Conservation (phyloP, 2,329 filamentous ascomycete species). For the Apiospora pterosperma region DNA sequence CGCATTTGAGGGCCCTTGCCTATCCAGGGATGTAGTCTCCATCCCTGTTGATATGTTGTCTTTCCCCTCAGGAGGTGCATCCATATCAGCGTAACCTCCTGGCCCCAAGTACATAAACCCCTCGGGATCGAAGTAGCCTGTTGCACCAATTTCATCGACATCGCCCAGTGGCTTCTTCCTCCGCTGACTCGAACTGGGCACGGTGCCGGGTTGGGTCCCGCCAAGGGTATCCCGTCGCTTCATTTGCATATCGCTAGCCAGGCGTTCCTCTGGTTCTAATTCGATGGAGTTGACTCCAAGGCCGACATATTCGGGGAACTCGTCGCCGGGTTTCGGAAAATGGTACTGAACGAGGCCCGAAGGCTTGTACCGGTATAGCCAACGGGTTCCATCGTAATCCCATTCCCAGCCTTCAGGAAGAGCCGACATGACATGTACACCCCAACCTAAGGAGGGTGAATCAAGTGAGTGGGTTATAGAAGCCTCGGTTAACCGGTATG, state of each 20-base stretch:
- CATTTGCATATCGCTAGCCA: constrained; percentile 49
- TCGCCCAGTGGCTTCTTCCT: constrained; percentile 18
- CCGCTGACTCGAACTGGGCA: constrained; percentile 2
- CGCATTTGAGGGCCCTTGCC: constrained; percentile 5
- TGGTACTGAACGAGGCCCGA: constrained; percentile 53
- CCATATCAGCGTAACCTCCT: constrained; percentile 42
- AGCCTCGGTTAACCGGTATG: not conserved
- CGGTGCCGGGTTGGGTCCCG: not conserved
- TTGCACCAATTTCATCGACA: constrained; percentile 29
- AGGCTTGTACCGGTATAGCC: constrained; percentile 55
- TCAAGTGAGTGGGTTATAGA: not conserved
- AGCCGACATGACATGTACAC: constrained; percentile 30
- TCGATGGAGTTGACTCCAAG: constrained; percentile 31
- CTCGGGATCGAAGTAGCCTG: constrained; percentile 46
- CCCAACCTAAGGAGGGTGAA: not conserved
- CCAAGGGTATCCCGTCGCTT: constrained; percentile 28
- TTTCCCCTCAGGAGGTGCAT: constrained; percentile 37
- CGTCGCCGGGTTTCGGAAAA: constrained; percentile 55
- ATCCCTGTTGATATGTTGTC: constrained; percentile 5
- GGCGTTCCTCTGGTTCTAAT: constrained; percentile 49
- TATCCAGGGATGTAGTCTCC: not conserved
- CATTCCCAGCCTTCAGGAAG: constrained; percentile 54
- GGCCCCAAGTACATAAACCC: constrained; percentile 52
- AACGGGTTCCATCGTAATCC: constrained; percentile 55
- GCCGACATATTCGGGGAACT: constrained; percentile 51